Evolutionary conservation across 1,284 basidiomycete species (phyloP), one percentile per base, ranked within the genome.

Genomic region (Ceratobasidium theobromae): DNA sequence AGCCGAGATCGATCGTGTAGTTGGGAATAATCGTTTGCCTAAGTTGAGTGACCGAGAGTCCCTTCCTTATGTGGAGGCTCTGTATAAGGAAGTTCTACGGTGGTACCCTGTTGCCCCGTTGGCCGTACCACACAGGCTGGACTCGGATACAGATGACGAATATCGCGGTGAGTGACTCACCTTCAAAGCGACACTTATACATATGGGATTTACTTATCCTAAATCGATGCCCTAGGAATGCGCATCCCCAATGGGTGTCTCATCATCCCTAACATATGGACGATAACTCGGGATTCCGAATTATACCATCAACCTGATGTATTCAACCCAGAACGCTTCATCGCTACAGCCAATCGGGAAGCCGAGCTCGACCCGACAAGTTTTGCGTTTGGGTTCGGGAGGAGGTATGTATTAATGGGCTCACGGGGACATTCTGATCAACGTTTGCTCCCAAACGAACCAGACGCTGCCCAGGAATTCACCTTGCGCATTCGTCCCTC

Each of bases 121-220:
- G 33, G 68, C 38, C n/a, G 25, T 68, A 21, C 68, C 68, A 11
- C 68, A 69, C 49, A 28, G n/a, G n/a, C 25, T 18, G 16, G 16
- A 16, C 6, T 12, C 28, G 49, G 30, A 28, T 6, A 48, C n/a
- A 12, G 49, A 52, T 32, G 49, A 52, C n/a, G 30, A 32, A 23
- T 52, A 52, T n/a, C 25, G 6, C 4, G 49, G 49, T 52, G 16
- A 28, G 25, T 30, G n/a, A n/a, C n/a, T n/a, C n/a, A n/a, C n/a
- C 14, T 14, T 52, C n/a, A 5, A 8, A 52, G 35, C 35, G 16
- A 8, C 16, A 16, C 8, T 14, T 11, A 32, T 6, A 16, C 16
- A 30, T 30, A 52, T 52, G 23, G 6, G 35, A 6, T 6, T 38
- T 38, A 21, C 43, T 5, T 45, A 21, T n/a, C 9, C 43, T 45